Evolutionary conservation across 305 asterid genomes (phyloP), one percentile per base, ranked within the genome.

Genomic region (Petunia hybrid): DNA sequence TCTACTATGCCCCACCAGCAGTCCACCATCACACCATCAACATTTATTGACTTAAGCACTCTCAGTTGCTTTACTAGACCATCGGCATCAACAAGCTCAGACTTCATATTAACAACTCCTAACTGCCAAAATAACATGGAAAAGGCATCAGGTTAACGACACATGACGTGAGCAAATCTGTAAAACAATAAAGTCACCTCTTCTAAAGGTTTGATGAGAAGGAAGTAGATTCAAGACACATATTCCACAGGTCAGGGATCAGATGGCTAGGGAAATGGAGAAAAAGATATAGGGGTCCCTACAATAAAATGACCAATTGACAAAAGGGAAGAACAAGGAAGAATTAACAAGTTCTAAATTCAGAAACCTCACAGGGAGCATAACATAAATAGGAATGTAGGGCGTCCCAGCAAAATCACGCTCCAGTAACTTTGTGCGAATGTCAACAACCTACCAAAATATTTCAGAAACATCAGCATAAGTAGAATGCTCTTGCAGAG

Each of bases 1-100:
- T 94, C 98, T 36, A 94, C 98, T 60, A 92, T 84, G 65, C 99
- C 99, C 99, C 98, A 95, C 99, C 99, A 95, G 89, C 99, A 95
- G 84, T 95, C 97, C 80, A 94, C 96, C 91, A 88, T 85, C 71
- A 95, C 86, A 46, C 98, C 98, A 84, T 95, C 97, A 66, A 94
- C 87, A 56, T 89, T 90, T 10, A 88, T 43, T 67, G 97, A 91
- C 88, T 92, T 94, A 90, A 94, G 87, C 83, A 87, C 78, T 86
- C 92, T 91, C 81, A 95, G 86, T 85, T 94, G 97, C 88, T 90
- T 90, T 88, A 88, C 86, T 46, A 95, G 88, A 84, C 95, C 94
- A 69, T 94, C 97, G 39, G 92, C 95, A 89, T 94, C 97, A 85
- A 88, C 89, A 87, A 95, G 95, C 91, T 94, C 98, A 65, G 96